Evolutionary conservation across 2,329 filamentous ascomycete species (phyloP), one percentile per base, ranked within the genome.

Genomic region (Talaromyces marneffei): DNA sequence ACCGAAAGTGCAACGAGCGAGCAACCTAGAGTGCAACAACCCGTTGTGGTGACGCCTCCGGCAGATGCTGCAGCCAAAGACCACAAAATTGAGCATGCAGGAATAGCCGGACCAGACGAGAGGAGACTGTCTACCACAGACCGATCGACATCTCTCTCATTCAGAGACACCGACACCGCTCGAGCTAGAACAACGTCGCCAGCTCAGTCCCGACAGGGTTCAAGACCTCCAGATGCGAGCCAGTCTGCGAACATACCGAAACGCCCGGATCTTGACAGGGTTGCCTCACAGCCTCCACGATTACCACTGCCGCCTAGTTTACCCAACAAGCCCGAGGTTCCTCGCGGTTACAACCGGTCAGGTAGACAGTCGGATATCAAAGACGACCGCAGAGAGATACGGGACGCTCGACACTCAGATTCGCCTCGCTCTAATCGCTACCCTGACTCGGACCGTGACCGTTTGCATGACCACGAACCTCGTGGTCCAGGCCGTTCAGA

Each of bases 201-300:
- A 14, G 62, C 66, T 14, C 63, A 64, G 27, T 67, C 72, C 52
- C 69, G 68, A 18, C 62, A 69, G n/a, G 61, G 64, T 10, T 68
- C 72, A 16, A 69, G 68, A 57, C 66, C 65, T 31, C 64, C 70
- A 2, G 72, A 76, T 39, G 59, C 67, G 42, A 66, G 66, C 12
- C 71, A 69, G 42, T 68, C 67, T 25, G 46, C 69, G 16, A 72
- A 71, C 61, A 67, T 74, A 44, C 72, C 76, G 2, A 75, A 74
- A 64, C 75, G 75, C 10, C 71, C 73, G 29, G 78, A 79, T 29
- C 37, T 69, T 14, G 74, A 75, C n/a, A 69, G 74, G 62, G 63
- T 67, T 16, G 62, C 71, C 9, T 61, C 69, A 20, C 61, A 65
- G 31, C 64, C 61, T 44, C 65, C 69, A 50, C 68, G 69, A 25